Conservation (phyloP, 2,329 filamentous ascomycete genomes). For the Huntiella bhutanensis region DNA sequence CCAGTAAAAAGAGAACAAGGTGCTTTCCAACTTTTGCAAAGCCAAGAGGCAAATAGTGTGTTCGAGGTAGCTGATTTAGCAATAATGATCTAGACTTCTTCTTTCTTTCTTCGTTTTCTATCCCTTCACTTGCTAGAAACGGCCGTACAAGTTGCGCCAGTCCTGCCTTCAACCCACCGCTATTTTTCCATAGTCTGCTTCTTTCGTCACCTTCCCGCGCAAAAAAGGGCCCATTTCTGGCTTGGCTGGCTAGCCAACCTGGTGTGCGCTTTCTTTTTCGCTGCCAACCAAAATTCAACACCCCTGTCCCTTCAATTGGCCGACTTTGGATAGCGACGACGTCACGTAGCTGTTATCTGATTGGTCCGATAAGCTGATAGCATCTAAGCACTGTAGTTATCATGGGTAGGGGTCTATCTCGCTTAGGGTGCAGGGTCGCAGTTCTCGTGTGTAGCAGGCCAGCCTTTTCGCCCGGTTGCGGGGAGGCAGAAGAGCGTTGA, state of each 20-base stretch:
- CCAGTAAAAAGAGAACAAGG: not conserved
- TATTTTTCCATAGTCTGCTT: conserved; percentile 2
- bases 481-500: too few relatives aligned
- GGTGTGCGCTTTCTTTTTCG: not conserved
- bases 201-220: too few relatives aligned
- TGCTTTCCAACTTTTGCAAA: not conserved
- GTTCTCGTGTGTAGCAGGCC: not conserved
- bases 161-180: not conserved
- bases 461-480: too few relatives aligned
- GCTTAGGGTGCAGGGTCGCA: conserved; percentile 10
- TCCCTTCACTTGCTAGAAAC: not conserved
- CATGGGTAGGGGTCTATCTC: conserved; percentile 1
- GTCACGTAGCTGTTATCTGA: conserved; percentile 4
- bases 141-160: not conserved
- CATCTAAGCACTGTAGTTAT: not conserved
- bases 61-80: not conserved
- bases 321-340: conserved; percentile 2
- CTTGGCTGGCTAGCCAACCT: too few relatives aligned
- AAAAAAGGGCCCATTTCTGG: too few relatives aligned
- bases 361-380: conserved; percentile 11
- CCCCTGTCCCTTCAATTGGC: conserved; percentile 1
- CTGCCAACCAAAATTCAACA: not conserved
- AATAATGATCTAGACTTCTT: too few relatives aligned
- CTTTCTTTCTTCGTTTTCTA: not conserved
- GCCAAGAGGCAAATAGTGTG: not conserved